Conservation (phyloP, 345 rosid species). For the Eucalyptus lansdowneana region DNA sequence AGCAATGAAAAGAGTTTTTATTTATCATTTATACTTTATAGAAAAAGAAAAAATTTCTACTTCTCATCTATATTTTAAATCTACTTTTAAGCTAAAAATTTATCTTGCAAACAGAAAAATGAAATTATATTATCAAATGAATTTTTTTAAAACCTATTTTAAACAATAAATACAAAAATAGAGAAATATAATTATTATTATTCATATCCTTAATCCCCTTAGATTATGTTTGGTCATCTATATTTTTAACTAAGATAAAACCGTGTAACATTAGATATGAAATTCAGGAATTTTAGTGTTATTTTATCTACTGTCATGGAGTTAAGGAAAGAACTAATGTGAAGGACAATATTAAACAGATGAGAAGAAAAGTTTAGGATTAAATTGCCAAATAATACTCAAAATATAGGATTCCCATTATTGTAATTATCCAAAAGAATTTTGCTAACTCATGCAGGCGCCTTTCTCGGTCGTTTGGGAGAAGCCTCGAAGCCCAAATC, state of each 20-base stretch:
- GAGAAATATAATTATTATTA: too few relatives aligned
- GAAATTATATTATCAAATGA: fast-evolving
- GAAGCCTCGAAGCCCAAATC: not conserved
- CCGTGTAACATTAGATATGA: fast-evolving
- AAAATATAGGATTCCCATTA: not conserved
- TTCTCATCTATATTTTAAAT: too few relatives aligned
- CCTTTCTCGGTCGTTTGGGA: not conserved
- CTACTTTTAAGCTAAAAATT: too few relatives aligned
- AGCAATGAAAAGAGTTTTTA: fast-evolving
- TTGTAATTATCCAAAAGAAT: not conserved
- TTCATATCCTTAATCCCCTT: too few relatives aligned
- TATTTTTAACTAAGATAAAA: too few relatives aligned
- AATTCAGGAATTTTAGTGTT: too few relatives aligned
- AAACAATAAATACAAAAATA: too few relatives aligned
- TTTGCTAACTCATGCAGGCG: not conserved
- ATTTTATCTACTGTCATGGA: too few relatives aligned
- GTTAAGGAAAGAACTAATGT: too few relatives aligned
- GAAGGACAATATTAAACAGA: not conserved
- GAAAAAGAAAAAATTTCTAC: too few relatives aligned
- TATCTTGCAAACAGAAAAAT: fast-evolving
- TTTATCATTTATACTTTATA: fast-evolving
- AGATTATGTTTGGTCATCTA: too few relatives aligned
- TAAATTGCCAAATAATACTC: not conserved
- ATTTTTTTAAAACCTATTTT: too few relatives aligned
- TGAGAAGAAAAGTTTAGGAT: fast-evolving